phyloP scores from a whole-genome alignment of 441 rosid species.

The Kokia cookei region DNA sequence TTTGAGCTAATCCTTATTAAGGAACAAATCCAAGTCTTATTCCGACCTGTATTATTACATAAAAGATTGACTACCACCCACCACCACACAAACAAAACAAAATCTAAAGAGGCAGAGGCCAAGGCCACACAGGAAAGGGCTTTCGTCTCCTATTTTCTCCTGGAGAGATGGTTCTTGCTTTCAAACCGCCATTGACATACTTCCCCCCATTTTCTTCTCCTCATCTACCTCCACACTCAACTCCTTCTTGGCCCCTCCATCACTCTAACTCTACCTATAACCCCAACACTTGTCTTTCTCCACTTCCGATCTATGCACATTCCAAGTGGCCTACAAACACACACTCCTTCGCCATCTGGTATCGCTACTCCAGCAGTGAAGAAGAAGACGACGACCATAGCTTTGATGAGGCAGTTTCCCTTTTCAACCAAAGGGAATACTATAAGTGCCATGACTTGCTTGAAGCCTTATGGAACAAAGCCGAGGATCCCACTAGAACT shows the following conservation, averaged over 20 bases:
- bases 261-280: not conserved
- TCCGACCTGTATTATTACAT: not conserved
- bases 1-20: not conserved
- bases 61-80: not conserved
- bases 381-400: constrained; percentile 21
- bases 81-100: not conserved
- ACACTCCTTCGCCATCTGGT: constrained; percentile 20
- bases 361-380: constrained; percentile 24
- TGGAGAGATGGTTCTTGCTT: constrained; percentile 16
- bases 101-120: not conserved
- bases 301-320: not conserved
- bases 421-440: constrained; percentile 59
- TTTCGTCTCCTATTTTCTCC: not conserved
- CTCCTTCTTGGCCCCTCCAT: not conserved
- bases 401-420: constrained; percentile 50
- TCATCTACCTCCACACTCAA: not conserved
- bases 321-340: not conserved
- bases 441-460: constrained; percentile 70
- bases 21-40: not conserved
- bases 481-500: constrained; percentile 68
- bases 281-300: not conserved
- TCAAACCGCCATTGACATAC: not conserved
- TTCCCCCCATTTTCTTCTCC: not conserved
- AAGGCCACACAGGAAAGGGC: not conserved
- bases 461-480: constrained; percentile 60